Percentiles rank a stretch among this genome's conserved stretches.
These are phyloP conservation scores for Cyberlindnera veronae DNA, from an alignment of 805 yeast species.

Conservation along the genomic window DNA sequence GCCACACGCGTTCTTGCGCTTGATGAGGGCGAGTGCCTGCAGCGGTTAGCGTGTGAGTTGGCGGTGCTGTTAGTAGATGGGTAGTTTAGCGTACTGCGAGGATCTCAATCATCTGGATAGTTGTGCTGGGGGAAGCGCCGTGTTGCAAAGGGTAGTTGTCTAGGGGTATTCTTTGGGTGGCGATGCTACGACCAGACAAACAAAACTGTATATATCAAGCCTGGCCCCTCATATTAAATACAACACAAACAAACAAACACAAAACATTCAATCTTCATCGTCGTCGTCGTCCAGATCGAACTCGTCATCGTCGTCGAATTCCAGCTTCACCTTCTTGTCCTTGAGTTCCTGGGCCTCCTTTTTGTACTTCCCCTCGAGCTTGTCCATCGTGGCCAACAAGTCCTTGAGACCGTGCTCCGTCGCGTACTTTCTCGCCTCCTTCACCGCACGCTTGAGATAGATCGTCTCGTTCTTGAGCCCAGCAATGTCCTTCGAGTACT, in stretches of 20 bases:
- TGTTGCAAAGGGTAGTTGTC: no score
- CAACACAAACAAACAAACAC: background rate
- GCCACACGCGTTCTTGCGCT: conserved; percentile 14
- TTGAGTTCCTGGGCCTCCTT: background rate
- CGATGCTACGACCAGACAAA: no score
- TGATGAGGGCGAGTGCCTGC: conserved; percentile 21
- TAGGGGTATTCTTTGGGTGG: no score
- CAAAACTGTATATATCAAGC: no score
- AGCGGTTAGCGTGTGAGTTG: background rate
- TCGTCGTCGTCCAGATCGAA: conserved; percentile 1
- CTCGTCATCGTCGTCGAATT: background rate
- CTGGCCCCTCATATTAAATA: no score
- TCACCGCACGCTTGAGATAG: conserved; percentile 5
- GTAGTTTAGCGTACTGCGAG: conserved; percentile 3
- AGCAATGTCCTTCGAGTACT: conserved; percentile 42
- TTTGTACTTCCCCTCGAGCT: background rate
- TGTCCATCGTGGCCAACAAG: conserved; percentile 1
- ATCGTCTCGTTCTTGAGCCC: conserved; percentile 33
- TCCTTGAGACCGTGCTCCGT: background rate
- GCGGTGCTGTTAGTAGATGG: background rate
- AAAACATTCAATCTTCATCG: background rate
- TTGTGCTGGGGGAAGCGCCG: no score
- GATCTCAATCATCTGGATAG: no score
- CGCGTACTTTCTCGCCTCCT: conserved; percentile 5
- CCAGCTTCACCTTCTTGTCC: background rate